These are phyloP conservation scores for Phylloporus sp. DNA, from an alignment of 1,284 basidiomycete genomes.

Conservation along the genomic window DNA sequence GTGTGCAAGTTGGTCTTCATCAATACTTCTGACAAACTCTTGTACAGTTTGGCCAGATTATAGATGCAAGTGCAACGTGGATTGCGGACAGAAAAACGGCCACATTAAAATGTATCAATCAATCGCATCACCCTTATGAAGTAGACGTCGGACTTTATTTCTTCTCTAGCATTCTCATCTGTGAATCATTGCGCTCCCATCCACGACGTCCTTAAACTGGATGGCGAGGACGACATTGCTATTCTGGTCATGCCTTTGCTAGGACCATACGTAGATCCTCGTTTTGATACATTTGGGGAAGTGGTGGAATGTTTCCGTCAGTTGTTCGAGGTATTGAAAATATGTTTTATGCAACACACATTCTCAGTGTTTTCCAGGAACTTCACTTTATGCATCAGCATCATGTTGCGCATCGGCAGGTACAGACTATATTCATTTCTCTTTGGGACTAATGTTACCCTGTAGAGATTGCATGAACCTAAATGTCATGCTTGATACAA, in stretches of 20 bases:
- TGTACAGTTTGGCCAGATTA: constrained; percentile 14
- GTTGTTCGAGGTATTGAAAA: too few relatives aligned
- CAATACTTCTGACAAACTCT: not conserved
- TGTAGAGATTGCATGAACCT: too few relatives aligned
- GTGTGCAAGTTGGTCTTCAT: constrained; percentile 1
- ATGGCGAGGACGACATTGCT: constrained; percentile 6
- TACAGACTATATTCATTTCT: too few relatives aligned
- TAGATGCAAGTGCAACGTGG: constrained; percentile 27
- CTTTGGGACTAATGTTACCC: too few relatives aligned
- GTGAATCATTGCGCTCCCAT: constrained; percentile 47
- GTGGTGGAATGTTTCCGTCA: not conserved
- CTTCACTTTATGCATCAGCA: too few relatives aligned
- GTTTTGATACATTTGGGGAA: not conserved
- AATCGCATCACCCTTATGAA: constrained; percentile 32
- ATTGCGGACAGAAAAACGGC: constrained; percentile 40
- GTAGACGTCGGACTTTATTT: constrained; percentile 37
- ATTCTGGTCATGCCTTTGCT: not conserved
- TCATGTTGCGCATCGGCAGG: too few relatives aligned
- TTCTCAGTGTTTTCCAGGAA: too few relatives aligned
- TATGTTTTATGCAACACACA: too few relatives aligned
- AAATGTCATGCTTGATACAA: not conserved
- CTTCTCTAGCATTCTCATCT: constrained; percentile 23
- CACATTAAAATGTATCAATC: constrained; percentile 37
- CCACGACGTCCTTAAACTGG: constrained; percentile 36
- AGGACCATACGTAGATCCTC: not conserved